phyloP scores from a whole-genome alignment of 805 yeast genomes.

The Candida alai region DNA sequence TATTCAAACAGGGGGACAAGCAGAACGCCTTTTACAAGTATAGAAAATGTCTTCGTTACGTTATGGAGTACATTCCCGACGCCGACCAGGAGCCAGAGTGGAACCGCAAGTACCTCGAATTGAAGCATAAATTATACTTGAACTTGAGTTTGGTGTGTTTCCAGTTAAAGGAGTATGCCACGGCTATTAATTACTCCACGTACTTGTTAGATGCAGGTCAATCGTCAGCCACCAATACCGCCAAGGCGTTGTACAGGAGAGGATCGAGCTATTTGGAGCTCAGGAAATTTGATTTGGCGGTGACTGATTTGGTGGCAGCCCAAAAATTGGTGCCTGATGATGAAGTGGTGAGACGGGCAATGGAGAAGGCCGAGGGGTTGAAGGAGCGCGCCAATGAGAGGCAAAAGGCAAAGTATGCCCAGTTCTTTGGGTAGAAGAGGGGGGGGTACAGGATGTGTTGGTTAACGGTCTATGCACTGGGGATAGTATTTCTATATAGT shows the following conservation, averaged over 20 bases:
- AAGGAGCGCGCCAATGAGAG: slow-evolving; percentile 43
- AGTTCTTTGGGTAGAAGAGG: slow-evolving; percentile 51
- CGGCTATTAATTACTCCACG: slow-evolving; percentile 50
- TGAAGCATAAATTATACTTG: slow-evolving; percentile 51
- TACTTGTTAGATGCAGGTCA: slow-evolving; percentile 52
- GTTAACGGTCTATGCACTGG: too few species aligned
- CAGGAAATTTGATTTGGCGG: slow-evolving; percentile 48
- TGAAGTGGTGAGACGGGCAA: slow-evolving; percentile 42
- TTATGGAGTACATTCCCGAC: slow-evolving; percentile 72
- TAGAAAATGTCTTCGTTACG: slow-evolving; percentile 61
- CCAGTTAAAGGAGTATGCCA: slow-evolving; percentile 46
- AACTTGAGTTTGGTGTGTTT: slow-evolving; percentile 57
- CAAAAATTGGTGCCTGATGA: slow-evolving; percentile 45
- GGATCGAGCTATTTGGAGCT: slow-evolving; percentile 44
- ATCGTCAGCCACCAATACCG: slow-evolving; percentile 37
- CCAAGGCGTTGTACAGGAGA: slow-evolving; percentile 57
- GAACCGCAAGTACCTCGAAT: slow-evolving; percentile 44
- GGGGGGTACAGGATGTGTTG: too few species aligned
- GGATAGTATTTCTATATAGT: slow-evolving; percentile 2
- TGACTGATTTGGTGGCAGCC: slow-evolving; percentile 45
- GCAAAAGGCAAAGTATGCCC: slow-evolving; percentile 55
- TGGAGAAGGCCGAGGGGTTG: slow-evolving; percentile 36
- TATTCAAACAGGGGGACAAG: slow-evolving; percentile 51
- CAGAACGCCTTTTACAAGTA: slow-evolving; percentile 60
- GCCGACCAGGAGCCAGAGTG: slow-evolving; percentile 55